phyloP scores from a whole-genome alignment of 2,329 filamentous ascomycete genomes.

The Seiridium cupressi region DNA sequence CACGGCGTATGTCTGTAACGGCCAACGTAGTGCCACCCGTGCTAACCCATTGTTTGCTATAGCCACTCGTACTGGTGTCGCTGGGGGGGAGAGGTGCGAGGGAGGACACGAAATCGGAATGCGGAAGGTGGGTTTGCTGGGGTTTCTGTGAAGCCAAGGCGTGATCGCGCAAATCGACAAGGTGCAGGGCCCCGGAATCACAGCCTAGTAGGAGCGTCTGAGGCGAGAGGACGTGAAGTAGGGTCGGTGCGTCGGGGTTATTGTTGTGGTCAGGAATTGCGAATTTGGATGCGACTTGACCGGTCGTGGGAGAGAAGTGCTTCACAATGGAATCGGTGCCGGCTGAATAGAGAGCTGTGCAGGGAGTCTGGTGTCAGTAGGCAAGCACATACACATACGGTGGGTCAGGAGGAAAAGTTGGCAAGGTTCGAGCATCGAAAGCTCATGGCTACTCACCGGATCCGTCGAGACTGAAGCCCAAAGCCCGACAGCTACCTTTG shows the following conservation, averaged over 20 bases:
- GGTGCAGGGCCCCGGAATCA: constrained; percentile 84
- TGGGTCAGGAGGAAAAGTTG: background rate
- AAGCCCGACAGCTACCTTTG: constrained; percentile 85
- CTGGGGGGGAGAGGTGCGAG: constrained; percentile 80
- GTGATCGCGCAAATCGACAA: constrained; percentile 75
- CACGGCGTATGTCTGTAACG: constrained; percentile 82
- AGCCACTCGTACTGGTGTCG: constrained; percentile 79
- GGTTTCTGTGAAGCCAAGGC: constrained; percentile 60
- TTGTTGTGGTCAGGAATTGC: constrained; percentile 61
- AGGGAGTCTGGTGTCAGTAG: background rate
- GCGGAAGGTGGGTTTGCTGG: constrained; percentile 78
- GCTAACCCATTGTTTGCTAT: constrained; percentile 91
- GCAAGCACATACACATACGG: background rate
- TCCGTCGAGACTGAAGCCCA: constrained; percentile 79
- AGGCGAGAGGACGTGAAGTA: constrained; percentile 80
- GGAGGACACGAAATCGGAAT: constrained; percentile 90
- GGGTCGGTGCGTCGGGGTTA: constrained; percentile 69
- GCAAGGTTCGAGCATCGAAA: constrained; percentile 27
- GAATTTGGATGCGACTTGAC: constrained; percentile 78
- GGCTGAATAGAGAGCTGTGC: constrained; percentile 60
- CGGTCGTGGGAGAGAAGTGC: constrained; percentile 56
- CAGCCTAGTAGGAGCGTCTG: constrained; percentile 87
- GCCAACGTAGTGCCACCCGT: constrained; percentile 90
- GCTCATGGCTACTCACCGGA: constrained; percentile 46
- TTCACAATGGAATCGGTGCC: constrained; percentile 60